Evolutionary conservation across 768 basidiomycete species (phyloP).

Genomic region (Mycena floridula): DNA sequence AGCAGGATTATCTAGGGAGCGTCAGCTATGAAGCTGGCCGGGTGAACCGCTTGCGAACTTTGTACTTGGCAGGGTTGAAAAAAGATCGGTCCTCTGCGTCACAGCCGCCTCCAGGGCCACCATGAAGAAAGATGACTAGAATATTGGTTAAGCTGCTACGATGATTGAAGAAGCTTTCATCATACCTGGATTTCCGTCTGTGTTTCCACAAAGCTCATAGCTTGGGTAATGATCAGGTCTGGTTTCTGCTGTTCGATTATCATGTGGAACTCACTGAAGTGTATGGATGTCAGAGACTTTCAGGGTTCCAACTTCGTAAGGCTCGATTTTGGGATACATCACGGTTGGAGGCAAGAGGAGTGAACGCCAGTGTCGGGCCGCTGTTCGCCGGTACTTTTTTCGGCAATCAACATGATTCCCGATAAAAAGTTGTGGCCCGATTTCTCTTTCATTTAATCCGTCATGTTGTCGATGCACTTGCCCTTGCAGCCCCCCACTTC

Average conservation of each 20-base stretch:
- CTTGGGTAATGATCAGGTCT: no score
- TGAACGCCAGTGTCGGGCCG: no score
- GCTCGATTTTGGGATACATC: constrained; percentile 71
- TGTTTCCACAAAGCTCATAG: constrained; percentile 79
- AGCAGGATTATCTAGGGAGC: constrained; percentile 66
- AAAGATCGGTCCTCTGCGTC: constrained; percentile 64
- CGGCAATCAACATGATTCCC: no score
- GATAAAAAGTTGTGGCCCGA: no score
- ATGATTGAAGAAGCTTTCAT: no score
- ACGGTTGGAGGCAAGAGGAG: no score
- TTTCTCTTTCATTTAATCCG: no score
- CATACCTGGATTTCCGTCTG: constrained; percentile 38
- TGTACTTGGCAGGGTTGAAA: constrained; percentile 85
- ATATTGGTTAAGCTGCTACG: background rate
- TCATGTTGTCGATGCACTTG: no score
- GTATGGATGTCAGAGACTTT: constrained; percentile 72
- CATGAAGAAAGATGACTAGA: constrained; percentile 75
- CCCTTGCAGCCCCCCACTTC: background rate
- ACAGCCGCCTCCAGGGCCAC: constrained; percentile 78
- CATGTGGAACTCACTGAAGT: constrained; percentile 48
- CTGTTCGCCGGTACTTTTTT: no score
- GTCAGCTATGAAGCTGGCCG: background rate
- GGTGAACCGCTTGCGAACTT: constrained; percentile 32
- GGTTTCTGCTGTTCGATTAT: background rate
- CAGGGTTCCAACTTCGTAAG: constrained; percentile 57